Evolutionary conservation across 2,329 filamentous ascomycete genomes (phyloP), one percentile per base, ranked within the genome.

Genomic region (Aspergillus versicolor): DNA sequence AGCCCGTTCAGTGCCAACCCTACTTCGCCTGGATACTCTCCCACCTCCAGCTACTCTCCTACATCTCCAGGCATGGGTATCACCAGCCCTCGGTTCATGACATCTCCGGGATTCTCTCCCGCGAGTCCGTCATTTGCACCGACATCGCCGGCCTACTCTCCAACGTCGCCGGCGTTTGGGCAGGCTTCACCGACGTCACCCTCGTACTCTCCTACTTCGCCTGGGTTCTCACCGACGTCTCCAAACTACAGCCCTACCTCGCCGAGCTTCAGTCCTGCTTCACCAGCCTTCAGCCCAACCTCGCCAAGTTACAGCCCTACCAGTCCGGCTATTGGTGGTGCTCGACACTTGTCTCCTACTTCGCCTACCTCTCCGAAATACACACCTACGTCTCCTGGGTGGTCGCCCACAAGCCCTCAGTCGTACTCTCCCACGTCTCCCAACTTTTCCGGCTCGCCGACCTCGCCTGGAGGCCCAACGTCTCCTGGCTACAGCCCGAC

Each of bases 1-100:
- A 92, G 89, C 70, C 91, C 90, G 2, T 92, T 92, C 81, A 87
- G 87, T 70, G 83, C 82, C 59, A 88, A 82, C 52, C 88, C 89
- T 61, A 84, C 86, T 4, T 90, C 89, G 77, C 89, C 63, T 80
- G 86, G 56, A 81, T 89, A 70, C 81, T 89, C 63, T 80, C 89
- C 79, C 64, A 81, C 72, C 68, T 82, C 74, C 73, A 74, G 75
- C 40, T 92, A 90, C 79, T 92, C 89, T 56, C 89, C 90, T 3
- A 90, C 88, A 6, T 92, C 89, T 34, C 90, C 90, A 48, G 85
- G 85, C 52, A 79, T 84, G 70, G 77, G 78, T 57, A 75, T 80
- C 40, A 83, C 82, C 34, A 84, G 82, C 63, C 83, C 83, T 48
- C 79, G 78, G 51, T 85, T 82, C 68, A 76, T 79, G 61, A 79